Evolutionary conservation across 2,329 filamentous ascomycete genomes (phyloP).

Genomic region (Monosporascus sp.): DNA sequence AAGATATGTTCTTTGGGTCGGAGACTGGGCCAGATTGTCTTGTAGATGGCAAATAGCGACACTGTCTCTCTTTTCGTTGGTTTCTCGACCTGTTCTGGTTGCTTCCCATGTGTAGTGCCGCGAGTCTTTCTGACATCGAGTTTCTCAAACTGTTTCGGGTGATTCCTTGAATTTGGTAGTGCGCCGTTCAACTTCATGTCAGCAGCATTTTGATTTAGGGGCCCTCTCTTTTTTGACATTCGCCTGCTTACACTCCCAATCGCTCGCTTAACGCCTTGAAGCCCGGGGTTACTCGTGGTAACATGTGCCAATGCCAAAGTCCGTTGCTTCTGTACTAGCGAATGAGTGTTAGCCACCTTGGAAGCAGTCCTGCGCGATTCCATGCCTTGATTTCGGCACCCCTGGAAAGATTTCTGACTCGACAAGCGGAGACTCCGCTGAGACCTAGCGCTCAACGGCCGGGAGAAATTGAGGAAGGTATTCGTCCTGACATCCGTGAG

Average conservation of each 20-base stretch:
- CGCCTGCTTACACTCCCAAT: not conserved
- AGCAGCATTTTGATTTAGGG: not conserved
- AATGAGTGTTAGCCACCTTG: not conserved
- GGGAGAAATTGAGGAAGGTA: conserved; percentile 12
- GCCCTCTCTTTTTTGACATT: not conserved
- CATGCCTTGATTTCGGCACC: not conserved
- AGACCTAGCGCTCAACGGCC: conserved; percentile 10
- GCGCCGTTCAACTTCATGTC: not conserved
- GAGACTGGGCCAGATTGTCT: conserved; percentile 66
- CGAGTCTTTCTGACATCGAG: not conserved
- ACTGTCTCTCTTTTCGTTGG: conserved; percentile 1
- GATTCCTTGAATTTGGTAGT: not conserved
- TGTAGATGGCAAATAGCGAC: conserved; percentile 52
- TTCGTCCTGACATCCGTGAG: not conserved
- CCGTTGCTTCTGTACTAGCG: not conserved
- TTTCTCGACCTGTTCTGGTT: not conserved
- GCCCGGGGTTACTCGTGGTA: not conserved
- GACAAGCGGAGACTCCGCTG: conserved; percentile 6
- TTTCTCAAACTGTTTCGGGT: not conserved
- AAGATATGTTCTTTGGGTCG: conserved; percentile 42
- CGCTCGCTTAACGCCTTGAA: not conserved
- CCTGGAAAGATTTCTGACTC: conserved; percentile 8
- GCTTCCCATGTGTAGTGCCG: not conserved
- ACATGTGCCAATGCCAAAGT: not conserved
- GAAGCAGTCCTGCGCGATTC: conserved; percentile 2